These are phyloP conservation scores for Arbutus unedo DNA, from an alignment of 148 eudicot species.

Conservation along the genomic window DNA sequence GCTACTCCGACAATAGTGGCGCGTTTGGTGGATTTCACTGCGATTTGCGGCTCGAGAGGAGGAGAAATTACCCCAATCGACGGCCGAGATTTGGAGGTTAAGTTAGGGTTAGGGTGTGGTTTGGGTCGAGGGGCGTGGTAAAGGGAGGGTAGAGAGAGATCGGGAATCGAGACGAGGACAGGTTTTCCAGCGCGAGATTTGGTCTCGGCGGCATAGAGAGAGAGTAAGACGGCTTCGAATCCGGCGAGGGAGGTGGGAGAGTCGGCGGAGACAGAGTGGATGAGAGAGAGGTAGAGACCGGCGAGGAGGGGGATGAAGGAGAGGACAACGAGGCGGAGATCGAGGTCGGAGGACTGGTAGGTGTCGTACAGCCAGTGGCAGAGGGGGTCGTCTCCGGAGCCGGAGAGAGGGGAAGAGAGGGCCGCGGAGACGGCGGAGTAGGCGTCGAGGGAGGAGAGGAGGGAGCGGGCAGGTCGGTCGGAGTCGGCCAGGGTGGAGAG, in stretches of 20 bases:
- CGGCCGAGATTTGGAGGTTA: slow-evolving; percentile 6
- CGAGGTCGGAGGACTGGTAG: slow-evolving; percentile 58
- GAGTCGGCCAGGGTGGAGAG: slow-evolving; percentile 74
- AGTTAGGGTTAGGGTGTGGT: slow-evolving; percentile 27
- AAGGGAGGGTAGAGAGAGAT: slow-evolving; percentile 73
- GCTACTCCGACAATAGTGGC: slow-evolving; percentile 74
- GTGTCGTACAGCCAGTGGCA: slow-evolving; percentile 96
- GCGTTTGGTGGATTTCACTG: slow-evolving; percentile 82
- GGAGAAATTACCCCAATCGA: slow-evolving; percentile 54
- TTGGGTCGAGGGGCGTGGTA: slow-evolving; percentile 51
- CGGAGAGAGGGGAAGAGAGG: slow-evolving; percentile 50
- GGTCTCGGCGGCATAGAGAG: slow-evolving; percentile 58
- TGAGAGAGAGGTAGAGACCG: slow-evolving; percentile 48
- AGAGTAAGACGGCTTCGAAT: slow-evolving; percentile 77
- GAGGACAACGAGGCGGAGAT: slow-evolving; percentile 66
- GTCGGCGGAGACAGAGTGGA: slow-evolving; percentile 34
- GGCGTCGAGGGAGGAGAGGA: slow-evolving; percentile 63
- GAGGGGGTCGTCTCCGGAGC: slow-evolving; percentile 66
- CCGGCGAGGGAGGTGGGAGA: slow-evolving; percentile 60
- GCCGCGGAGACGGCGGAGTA: slow-evolving; percentile 58
- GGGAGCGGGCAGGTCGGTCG: slow-evolving; percentile 77
- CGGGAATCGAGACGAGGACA: slow-evolving; percentile 52
- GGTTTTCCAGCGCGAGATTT: slow-evolving; percentile 70
- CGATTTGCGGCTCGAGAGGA: slow-evolving; percentile 75
- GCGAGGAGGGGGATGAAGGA: slow-evolving; percentile 59